These are phyloP conservation scores for Zychaea mexicana DNA, from an alignment of 371 early-diverging fungal species.

Conservation along the genomic window DNA sequence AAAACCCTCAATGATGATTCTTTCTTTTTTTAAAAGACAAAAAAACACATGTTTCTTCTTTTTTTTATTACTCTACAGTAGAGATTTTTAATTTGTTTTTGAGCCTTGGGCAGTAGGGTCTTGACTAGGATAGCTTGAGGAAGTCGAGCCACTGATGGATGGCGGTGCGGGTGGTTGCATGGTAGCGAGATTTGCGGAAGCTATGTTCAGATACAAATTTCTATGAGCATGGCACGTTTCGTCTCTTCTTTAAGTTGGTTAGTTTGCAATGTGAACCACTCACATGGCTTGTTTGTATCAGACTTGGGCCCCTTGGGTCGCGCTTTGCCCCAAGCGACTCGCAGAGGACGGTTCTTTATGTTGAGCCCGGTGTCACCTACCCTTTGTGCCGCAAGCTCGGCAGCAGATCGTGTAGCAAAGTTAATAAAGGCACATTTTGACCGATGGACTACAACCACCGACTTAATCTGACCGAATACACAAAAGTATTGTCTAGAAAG, in stretches of 20 bases:
- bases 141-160: constrained; percentile 23
- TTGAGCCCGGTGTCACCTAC: constrained; percentile 49
- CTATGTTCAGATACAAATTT: no score
- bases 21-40: no score
- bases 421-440: constrained; percentile 91
- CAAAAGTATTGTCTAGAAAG: constrained; percentile 67
- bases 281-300: constrained; percentile 29
- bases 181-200: constrained; percentile 18
- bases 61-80: not conserved
- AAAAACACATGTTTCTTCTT: no score
- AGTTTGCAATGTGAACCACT: not conserved
- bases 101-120: constrained; percentile 52
- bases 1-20: no score
- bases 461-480: constrained; percentile 87
- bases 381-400: constrained; percentile 76
- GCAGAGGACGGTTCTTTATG: constrained; percentile 51
- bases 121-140: constrained; percentile 48
- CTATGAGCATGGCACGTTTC: no score
- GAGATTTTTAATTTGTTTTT: not conserved
- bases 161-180: constrained; percentile 51
- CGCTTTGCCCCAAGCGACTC: constrained; percentile 68
- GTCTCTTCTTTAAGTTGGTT: no score
- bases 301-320: constrained; percentile 58
- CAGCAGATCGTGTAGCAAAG: constrained; percentile 73
- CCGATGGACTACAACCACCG: constrained; percentile 78